These are phyloP conservation scores for Aureobasidium sp. DNA, from an alignment of 2,329 filamentous ascomycete species.

Conservation along the genomic window DNA sequence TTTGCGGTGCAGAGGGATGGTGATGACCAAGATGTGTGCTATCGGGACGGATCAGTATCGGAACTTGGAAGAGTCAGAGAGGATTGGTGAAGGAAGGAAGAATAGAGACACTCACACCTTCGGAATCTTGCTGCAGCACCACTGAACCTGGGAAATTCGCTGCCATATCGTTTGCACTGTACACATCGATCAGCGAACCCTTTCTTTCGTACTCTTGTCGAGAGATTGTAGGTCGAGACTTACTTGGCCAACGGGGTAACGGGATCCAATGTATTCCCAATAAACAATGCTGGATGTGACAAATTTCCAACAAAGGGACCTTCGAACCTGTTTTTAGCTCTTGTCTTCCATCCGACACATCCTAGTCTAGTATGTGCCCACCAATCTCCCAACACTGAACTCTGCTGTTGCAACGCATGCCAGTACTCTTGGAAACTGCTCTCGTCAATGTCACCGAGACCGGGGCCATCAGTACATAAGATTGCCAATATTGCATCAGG, in stretches of 20 bases:
- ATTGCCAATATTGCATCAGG: slow-evolving; percentile 22
- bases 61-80: neutral
- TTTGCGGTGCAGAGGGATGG: slow-evolving; percentile 26
- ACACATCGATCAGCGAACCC: neutral
- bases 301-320: slow-evolving; percentile 29
- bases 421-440: slow-evolving; percentile 17
- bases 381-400: slow-evolving; percentile 26
- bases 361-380: slow-evolving; percentile 30
- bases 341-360: slow-evolving; percentile 23
- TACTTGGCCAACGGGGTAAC: slow-evolving; percentile 43
- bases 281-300: slow-evolving; percentile 46
- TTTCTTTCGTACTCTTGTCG: neutral
- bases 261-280: slow-evolving; percentile 50
- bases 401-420: slow-evolving; percentile 23
- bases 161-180: slow-evolving; percentile 36
- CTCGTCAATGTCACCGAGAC: slow-evolving; percentile 19
- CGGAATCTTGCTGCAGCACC: slow-evolving; percentile 37
- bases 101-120: neutral
- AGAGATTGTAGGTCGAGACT: neutral
- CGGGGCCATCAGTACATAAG: slow-evolving; percentile 29
- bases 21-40: slow-evolving; percentile 7
- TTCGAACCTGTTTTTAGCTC: slow-evolving; percentile 17
- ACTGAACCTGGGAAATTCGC: slow-evolving; percentile 34
- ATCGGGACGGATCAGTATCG: neutral
- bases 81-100: neutral